phyloP scores from a whole-genome alignment of 2,329 filamentous ascomycete species.

The Penicillium aurantiogriseum region DNA sequence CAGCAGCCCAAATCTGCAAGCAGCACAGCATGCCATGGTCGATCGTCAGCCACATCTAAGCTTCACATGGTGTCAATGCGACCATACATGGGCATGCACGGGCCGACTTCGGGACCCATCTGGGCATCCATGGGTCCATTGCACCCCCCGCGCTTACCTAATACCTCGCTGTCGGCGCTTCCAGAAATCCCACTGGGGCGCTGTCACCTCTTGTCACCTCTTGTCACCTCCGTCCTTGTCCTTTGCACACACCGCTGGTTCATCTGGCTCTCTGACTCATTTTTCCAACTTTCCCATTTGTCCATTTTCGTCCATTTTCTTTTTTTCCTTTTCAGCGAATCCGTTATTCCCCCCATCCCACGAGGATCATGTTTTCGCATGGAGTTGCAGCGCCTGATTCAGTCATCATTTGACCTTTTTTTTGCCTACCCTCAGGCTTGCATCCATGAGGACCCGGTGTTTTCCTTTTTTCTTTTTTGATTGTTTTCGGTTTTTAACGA shows the following conservation, averaged over 20 bases:
- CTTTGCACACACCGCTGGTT: constrained; percentile 17
- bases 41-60: not conserved
- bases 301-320: not conserved
- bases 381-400: constrained; percentile 8
- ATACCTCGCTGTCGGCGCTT: constrained; percentile 27
- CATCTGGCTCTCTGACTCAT: constrained; percentile 7
- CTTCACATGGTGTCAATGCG: not conserved
- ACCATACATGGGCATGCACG: not conserved
- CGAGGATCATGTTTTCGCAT: not conserved
- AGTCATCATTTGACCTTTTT: constrained; percentile 5
- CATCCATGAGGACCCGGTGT: constrained; percentile 21
- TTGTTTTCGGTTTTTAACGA: constrained; percentile 14
- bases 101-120: constrained; percentile 3
- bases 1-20: not conserved
- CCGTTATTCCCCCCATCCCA: not conserved
- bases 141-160: constrained; percentile 27
- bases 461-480: constrained; percentile 3
- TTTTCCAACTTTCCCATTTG: not conserved
- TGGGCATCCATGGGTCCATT: not conserved
- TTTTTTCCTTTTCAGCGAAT: constrained; percentile 5
- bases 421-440: constrained; percentile 8
- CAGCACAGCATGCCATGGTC: not conserved
- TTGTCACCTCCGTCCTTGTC: not conserved
- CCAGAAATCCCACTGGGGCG: constrained; percentile 15
- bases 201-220: not conserved